Evolutionary conservation across 164 flowering plant genomes (phyloP), one percentile per base, ranked within the genome.

Genomic region (Dillenia suffruticosa): DNA sequence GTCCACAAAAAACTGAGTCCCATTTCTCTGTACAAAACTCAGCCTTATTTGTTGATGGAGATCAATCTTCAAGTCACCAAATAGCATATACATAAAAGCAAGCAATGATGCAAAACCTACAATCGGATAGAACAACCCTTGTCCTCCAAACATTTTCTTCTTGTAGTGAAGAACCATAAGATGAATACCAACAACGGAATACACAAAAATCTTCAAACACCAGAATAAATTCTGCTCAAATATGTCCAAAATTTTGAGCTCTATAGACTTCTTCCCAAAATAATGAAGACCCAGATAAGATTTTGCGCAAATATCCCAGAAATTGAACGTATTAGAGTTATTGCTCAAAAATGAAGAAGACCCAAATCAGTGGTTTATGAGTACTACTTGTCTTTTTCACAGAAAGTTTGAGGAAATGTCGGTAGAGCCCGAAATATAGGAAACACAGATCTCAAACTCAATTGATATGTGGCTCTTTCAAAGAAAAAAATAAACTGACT

Each of bases 1-100:
- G 73, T 83, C 84, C 70, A 86, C 56, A 71, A 84, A 47, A 63
- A 94, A 88, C 67, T 83, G 93, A 66, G 84, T 83, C 64, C 92
- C 97, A 75, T 77, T 84, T 56, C 87, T 84, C 66, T 68, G 70
- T 57, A 94, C 96, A 76, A 91, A 91, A 12, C 67, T 70, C 66
- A 86, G 46, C 62, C 77, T 66, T 5, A 82, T 73, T 46, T 66
- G 76, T 54, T 58, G 46, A 40, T 57, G 17, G 22, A 56, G 61
- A 26, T 59, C 56, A 40, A 77, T 24, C 24, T 63, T 64, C 67
- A 83, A 62, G 58, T 79, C 84, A 48, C 88, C 85, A 59, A 86
- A 75, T 5, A 88, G 84, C 81, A 92, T 66, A 77, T 84, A 92
- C 47, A 92, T 70, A 70, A 89, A 84, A 16, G 71, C 76, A 63